Evolutionary conservation across 208 protist species (phyloP).

Genomic region (Paratrypanosoma confusum): DNA sequence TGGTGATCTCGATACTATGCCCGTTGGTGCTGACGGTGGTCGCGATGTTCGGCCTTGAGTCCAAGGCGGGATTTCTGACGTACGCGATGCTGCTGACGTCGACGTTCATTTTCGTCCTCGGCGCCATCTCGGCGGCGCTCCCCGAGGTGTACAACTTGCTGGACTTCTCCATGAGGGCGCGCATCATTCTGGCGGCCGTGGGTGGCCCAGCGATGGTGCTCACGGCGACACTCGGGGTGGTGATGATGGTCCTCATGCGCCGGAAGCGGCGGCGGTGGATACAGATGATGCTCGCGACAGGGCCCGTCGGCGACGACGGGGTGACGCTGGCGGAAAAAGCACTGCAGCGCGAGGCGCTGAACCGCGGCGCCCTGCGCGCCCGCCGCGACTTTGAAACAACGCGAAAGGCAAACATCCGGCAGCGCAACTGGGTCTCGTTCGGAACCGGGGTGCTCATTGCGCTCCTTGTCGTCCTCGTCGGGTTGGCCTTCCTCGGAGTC

Average conservation of each 20-base stretch:
- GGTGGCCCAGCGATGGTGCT: too few relatives aligned
- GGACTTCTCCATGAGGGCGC: too few relatives aligned
- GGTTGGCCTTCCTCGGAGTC: slow-evolving; percentile 17
- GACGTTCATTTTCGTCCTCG: slow-evolving; percentile 48
- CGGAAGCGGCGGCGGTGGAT: too few relatives aligned
- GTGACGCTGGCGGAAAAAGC: slow-evolving; percentile 22
- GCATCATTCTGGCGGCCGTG: too few relatives aligned
- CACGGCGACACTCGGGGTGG: too few relatives aligned
- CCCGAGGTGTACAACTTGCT: too few relatives aligned
- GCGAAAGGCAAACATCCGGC: slow-evolving; percentile 8
- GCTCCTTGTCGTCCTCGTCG: slow-evolving; percentile 20
- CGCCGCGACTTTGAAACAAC: slow-evolving; percentile 13
- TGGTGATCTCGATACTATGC: slow-evolving; percentile 23
- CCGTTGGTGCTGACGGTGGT: slow-evolving; percentile 35
- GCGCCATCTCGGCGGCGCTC: slow-evolving; percentile 22
- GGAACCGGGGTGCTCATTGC: slow-evolving; percentile 15
- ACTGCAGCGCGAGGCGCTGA: slow-evolving; percentile 29
- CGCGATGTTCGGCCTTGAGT: slow-evolving; percentile 30
- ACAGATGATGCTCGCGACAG: too few relatives aligned
- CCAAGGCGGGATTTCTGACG: slow-evolving; percentile 34
- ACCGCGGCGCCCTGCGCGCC: slow-evolving; percentile 28
- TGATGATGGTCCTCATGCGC: too few relatives aligned
- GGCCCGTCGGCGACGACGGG: too few relatives aligned
- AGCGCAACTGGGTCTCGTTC: slow-evolving; percentile 12
- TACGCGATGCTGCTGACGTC: slow-evolving; percentile 16